Evolutionary conservation across 2,329 filamentous ascomycete species (phyloP).

Genomic region (Annulohypoxylon truncatum): DNA sequence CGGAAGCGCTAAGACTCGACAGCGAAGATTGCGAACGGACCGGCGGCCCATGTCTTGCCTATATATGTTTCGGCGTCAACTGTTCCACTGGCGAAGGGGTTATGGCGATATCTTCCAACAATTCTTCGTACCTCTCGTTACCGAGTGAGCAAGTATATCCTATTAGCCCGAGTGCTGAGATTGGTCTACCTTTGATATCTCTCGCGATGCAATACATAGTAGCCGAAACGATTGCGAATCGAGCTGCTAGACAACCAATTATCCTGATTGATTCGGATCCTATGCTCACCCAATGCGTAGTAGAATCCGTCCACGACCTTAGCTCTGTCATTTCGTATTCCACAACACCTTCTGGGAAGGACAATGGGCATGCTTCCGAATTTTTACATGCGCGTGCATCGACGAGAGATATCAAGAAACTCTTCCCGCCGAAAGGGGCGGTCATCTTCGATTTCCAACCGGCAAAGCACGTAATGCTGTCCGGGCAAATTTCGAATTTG

Average conservation of each 20-base stretch:
- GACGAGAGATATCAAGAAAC: constrained; percentile 45
- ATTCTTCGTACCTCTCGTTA: constrained; percentile 52
- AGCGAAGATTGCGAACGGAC: too few species aligned
- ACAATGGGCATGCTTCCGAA: constrained; percentile 6
- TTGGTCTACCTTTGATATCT: constrained; percentile 42
- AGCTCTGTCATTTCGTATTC: constrained; percentile 40
- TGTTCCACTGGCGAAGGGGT: constrained; percentile 41
- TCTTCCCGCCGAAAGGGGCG: constrained; percentile 42
- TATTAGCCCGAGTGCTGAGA: constrained; percentile 23
- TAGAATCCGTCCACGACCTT: constrained; percentile 18
- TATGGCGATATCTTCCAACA: constrained; percentile 49
- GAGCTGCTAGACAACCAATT: constrained; percentile 29
- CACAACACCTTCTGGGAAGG: constrained; percentile 26
- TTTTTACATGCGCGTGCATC: constrained; percentile 48
- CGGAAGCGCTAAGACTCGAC: constrained; percentile 46
- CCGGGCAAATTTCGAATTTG: constrained; percentile 40
- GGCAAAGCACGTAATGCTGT: constrained; percentile 42
- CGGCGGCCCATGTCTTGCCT: constrained; percentile 8
- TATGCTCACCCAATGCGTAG: constrained; percentile 45
- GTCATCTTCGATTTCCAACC: constrained; percentile 52
- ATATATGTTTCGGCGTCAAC: constrained; percentile 53
- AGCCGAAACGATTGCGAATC: constrained; percentile 33
- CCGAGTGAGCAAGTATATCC: constrained; percentile 33
- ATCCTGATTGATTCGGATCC: constrained; percentile 53
- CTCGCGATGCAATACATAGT: constrained; percentile 41